phyloP scores from a whole-genome alignment of 169 alveolate species.

The Eimeria necatrix region DNA sequence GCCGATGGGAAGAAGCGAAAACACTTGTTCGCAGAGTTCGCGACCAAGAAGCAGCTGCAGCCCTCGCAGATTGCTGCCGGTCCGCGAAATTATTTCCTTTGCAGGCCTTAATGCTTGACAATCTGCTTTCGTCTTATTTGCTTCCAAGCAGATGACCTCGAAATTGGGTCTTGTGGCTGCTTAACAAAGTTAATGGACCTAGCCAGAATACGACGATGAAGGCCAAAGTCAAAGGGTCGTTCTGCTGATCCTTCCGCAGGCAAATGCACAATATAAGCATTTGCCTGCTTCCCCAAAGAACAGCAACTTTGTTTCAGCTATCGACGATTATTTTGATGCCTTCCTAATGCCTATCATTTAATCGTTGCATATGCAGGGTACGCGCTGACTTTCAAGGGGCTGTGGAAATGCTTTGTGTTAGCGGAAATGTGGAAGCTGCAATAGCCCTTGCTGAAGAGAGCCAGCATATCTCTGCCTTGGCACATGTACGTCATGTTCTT shows the following conservation, averaged over 20 bases:
- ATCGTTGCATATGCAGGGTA: background rate
- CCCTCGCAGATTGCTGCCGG: slow-evolving; percentile 38
- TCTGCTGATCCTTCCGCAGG: too few relatives aligned
- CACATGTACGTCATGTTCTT: background rate
- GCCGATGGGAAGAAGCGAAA: slow-evolving; percentile 35
- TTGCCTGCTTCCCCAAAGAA: too few relatives aligned
- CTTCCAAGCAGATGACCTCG: too few relatives aligned
- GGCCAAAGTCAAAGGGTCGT: too few relatives aligned
- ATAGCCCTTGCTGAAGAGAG: slow-evolving; percentile 27
- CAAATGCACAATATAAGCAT: too few relatives aligned
- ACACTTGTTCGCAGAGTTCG: slow-evolving; percentile 20
- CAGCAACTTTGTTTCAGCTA: too few relatives aligned
- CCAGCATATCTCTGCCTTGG: background rate
- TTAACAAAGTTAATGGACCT: too few relatives aligned
- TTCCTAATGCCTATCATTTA: background rate
- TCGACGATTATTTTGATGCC: too few relatives aligned
- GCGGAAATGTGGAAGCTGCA: slow-evolving; percentile 11
- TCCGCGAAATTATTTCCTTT: background rate
- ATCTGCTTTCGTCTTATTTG: too few relatives aligned
- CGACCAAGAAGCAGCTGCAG: slow-evolving; percentile 7
- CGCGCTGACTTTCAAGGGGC: slow-evolving; percentile 34
- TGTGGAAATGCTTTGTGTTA: slow-evolving; percentile 48
- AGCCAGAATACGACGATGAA: too few relatives aligned
- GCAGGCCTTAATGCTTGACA: too few relatives aligned
- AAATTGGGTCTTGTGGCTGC: too few relatives aligned